These are phyloP conservation scores for Hypomontagnella submonticulosa DNA, from an alignment of 495 filamentous ascomycete species.

Conservation along the genomic window DNA sequence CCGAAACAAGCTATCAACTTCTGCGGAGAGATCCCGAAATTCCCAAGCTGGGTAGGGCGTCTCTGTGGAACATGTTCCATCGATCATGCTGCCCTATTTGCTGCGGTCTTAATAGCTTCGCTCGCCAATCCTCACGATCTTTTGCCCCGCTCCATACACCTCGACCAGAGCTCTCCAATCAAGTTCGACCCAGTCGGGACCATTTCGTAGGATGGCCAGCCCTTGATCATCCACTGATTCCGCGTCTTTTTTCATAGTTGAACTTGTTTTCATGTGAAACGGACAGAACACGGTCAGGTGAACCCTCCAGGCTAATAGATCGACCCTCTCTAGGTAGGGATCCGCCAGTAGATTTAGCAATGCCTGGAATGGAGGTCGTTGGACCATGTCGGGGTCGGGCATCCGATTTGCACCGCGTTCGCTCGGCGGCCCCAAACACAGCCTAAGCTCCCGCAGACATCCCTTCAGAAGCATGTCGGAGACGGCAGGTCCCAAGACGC, in stretches of 20 bases:
- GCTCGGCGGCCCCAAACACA: conserved; percentile 40
- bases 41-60: conserved; percentile 1
- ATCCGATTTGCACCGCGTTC: conserved; percentile 17
- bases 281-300: conserved; percentile 46
- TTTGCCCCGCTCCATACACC: conserved; percentile 21
- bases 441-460: conserved; percentile 38
- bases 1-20: neutral
- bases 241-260: conserved; percentile 21
- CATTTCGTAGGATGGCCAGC: conserved; percentile 35
- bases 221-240: conserved; percentile 37
- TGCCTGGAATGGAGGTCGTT: conserved; percentile 43
- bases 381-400: conserved; percentile 35
- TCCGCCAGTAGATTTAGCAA: conserved; percentile 48
- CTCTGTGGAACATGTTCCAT: conserved; percentile 1
- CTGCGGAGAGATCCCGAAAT: neutral
- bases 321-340: conserved; percentile 44
- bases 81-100: neutral
- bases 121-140: conserved; percentile 40
- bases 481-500: conserved; percentile 38
- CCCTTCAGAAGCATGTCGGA: conserved; percentile 49
- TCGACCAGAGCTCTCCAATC: conserved; percentile 44
- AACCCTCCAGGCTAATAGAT: conserved; percentile 40
- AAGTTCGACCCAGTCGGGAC: conserved; percentile 40
- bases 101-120: conserved; percentile 23
- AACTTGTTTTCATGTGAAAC: conserved; percentile 36